Conservation (phyloP, 192 early-diverging fungal species). For the Spizellomyces punctatus region DNA sequence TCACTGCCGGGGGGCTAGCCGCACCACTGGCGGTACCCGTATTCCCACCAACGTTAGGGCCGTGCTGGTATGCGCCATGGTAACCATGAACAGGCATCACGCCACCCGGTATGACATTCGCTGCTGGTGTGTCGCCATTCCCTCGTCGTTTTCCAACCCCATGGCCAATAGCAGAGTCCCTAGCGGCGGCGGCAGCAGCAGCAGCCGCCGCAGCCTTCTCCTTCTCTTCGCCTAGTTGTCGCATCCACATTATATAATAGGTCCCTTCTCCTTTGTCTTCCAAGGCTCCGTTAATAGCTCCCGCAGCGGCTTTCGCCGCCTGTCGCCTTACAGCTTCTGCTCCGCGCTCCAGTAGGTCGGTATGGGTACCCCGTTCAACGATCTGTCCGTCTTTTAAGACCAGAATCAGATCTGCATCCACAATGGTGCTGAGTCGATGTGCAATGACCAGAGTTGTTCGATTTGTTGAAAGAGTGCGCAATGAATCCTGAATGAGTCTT, state of each 20-base stretch:
- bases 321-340: slow-evolving; percentile 23
- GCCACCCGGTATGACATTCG: no score
- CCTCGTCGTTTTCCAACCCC: neutral
- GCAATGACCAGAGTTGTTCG: slow-evolving; percentile 78
- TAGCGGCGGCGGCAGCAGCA: neutral
- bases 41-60: no score
- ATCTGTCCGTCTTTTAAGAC: slow-evolving; percentile 81
- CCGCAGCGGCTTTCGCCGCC: neutral
- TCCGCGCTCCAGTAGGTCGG: slow-evolving; percentile 62
- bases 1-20: no score
- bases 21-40: no score
- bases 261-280: slow-evolving; percentile 51
- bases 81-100: no score
- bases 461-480: slow-evolving; percentile 73
- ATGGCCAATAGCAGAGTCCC: neutral
- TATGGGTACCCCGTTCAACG: slow-evolving; percentile 79
- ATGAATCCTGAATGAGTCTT: slow-evolving; percentile 82
- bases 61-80: no score
- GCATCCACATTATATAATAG: slow-evolving; percentile 92
- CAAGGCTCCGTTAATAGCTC: slow-evolving; percentile 32
- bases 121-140: no score
- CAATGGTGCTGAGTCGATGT: slow-evolving; percentile 75
- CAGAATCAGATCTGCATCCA: slow-evolving; percentile 76
- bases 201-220: neutral
- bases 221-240: slow-evolving; percentile 65